phyloP scores from a whole-genome alignment of 331 rosid species.

The Quercus phellos region DNA sequence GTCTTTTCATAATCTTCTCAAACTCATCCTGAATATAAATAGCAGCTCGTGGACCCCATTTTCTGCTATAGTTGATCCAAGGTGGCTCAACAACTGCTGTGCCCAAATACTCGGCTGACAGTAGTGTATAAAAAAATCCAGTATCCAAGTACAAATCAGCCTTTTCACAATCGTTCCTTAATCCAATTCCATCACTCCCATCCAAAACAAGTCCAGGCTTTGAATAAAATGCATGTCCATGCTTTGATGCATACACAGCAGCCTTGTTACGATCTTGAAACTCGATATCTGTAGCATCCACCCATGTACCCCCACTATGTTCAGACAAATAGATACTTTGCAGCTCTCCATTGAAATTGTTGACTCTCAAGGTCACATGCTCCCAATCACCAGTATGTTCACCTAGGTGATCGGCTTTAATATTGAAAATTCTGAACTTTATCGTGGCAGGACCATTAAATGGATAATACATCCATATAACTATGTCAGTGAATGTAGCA shows the following conservation, averaged over 20 bases:
- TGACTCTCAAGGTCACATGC: conserved; percentile 59
- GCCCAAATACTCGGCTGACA: conserved; percentile 58
- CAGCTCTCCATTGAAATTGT: conserved; percentile 63
- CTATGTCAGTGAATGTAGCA: conserved; percentile 60
- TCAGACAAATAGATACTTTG: conserved; percentile 47
- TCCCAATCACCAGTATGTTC: conserved; percentile 81
- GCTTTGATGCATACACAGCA: conserved; percentile 55
- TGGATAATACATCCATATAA: conserved; percentile 69
- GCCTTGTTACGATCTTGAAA: conserved; percentile 42
- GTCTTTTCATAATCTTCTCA: conserved; percentile 26
- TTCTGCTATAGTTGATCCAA: conserved; percentile 55
- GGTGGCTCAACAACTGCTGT: conserved; percentile 41
- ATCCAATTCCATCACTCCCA: conserved; percentile 39
- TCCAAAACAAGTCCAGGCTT: conserved; percentile 56
- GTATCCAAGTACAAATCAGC: conserved; percentile 40
- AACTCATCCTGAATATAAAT: conserved; percentile 35
- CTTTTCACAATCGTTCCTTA: conserved; percentile 55
- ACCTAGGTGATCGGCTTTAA: conserved; percentile 52
- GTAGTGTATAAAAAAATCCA: conserved; percentile 28
- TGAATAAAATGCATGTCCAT: conserved; percentile 64
- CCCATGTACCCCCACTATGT: conserved; percentile 69
- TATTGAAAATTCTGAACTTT: conserved; percentile 40
- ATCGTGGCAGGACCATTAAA: conserved; percentile 68
- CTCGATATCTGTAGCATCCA: conserved; percentile 53
- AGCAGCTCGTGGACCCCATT: conserved; percentile 67